Evolutionary conservation across 106 monocot genomes (phyloP), one percentile per base, ranked within the genome.

Genomic region (Acorus gramineus): DNA sequence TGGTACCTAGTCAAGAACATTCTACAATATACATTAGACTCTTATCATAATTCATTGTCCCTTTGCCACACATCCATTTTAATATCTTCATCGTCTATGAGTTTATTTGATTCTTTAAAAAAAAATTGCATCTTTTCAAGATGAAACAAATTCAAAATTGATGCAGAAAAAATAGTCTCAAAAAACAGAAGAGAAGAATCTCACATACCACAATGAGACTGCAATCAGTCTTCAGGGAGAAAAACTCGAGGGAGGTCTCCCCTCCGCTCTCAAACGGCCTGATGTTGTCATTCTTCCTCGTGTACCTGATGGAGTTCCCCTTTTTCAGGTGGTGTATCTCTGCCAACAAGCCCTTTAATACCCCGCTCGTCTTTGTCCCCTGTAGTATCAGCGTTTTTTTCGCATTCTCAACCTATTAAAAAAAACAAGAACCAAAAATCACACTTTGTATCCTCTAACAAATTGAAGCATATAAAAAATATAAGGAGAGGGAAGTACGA

Each of bases 341-440:
- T 14, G 81, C 70, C 6, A 94, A 56, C 7, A 89, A 81, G 4
- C 63, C 47, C 58, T 89, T 89, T 69, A 94, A 54, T 42, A 89
- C 73, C 43, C 46, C 62, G 47, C 84, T 89, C 2, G 89, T 84
- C 84, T 84, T 89, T 2, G 86, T 86, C 3, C 94, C 94, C 47
- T 94, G 86, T 49, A 94, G 89, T n/a, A 94, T 86, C 28, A 94
- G 73, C 11, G 89, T 94, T 63, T 84, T 89, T 78, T 86, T 94
- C 12, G 66, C 64, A 61, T 86, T 89, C 77, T 94, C 94, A 50
- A 80, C 86, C 93, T 94, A 52, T 12, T 3, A 4, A 3, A 14
- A 7, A 61, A 44, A 2, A 64, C 11, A 45, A 44, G 53, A 49
- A 55, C 52, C 7, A 10, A 51, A 49, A 8, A 51, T 28, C 28